phyloP scores from a whole-genome alignment of 495 filamentous ascomycete genomes.

The Penicillium angulare region DNA sequence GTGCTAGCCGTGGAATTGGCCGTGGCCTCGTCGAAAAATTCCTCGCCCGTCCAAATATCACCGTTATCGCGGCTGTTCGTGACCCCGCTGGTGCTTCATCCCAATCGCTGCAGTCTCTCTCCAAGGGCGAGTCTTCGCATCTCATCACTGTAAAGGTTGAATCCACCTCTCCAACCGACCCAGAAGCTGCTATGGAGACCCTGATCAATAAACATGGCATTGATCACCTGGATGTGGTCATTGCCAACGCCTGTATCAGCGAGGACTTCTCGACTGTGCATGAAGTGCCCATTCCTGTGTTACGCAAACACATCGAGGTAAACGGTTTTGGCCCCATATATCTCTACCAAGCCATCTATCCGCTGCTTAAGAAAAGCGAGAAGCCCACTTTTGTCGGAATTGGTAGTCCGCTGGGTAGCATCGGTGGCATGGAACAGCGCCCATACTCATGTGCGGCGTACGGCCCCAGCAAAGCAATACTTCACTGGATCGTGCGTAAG shows the following conservation, averaged over 20 bases:
- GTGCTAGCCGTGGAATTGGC: constrained; percentile 51
- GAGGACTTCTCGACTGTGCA: constrained; percentile 17
- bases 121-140: constrained; percentile 27
- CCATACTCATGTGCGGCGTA: constrained; percentile 26
- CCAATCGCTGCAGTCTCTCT: constrained; percentile 10
- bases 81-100: constrained; percentile 19
- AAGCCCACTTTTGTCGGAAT: not conserved
- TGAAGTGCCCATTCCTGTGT: constrained; percentile 20
- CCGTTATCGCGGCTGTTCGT: constrained; percentile 48
- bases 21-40: not conserved
- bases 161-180: constrained; percentile 20
- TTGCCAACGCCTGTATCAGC: constrained; percentile 50
- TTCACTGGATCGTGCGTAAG: constrained; percentile 33
- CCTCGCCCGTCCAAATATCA: constrained; percentile 26
- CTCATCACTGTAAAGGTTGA: constrained; percentile 46
- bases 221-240: constrained; percentile 42
- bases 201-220: constrained; percentile 26
- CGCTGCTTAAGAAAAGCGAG: constrained; percentile 22
- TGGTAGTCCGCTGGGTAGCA: constrained; percentile 3
- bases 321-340: constrained; percentile 35
- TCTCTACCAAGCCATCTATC: constrained; percentile 39
- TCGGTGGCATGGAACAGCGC: constrained; percentile 3
- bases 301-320: constrained; percentile 35
- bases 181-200: constrained; percentile 26
- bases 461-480: constrained; percentile 35